Evolutionary conservation across 2,329 filamentous ascomycete genomes (phyloP).

Genomic region (Rhynchosporium agropyri): DNA sequence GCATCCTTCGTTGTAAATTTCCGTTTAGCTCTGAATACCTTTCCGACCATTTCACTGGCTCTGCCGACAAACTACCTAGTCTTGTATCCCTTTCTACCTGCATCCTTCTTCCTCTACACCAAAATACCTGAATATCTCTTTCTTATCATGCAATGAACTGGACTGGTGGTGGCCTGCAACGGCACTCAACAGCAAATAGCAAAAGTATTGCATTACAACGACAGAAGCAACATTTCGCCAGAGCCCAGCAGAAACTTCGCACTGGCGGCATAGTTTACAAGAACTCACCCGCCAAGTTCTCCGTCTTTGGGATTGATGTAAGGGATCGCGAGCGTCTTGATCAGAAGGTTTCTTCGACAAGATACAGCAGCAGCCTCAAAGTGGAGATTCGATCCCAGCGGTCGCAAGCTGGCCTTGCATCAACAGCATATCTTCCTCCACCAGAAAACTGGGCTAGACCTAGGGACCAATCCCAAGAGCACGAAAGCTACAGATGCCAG

Average conservation of each 20-base stretch:
- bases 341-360: neutral
- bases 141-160: conserved; percentile 49
- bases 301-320: conserved; percentile 27
- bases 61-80: neutral
- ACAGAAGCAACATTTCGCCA: conserved; percentile 54
- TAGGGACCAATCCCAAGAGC: neutral
- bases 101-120: neutral
- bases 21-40: neutral
- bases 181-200: conserved; percentile 45
- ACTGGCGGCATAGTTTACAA: conserved; percentile 35
- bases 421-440: neutral
- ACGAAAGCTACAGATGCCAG: neutral
- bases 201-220: conserved; percentile 43
- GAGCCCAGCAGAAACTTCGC: conserved; percentile 44
- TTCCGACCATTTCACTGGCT: neutral
- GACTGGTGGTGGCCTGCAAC: conserved; percentile 52
- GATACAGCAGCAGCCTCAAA: neutral
- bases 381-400: neutral
- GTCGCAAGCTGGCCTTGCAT: neutral
- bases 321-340: conserved; percentile 19
- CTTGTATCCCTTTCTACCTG: conserved; percentile 12
- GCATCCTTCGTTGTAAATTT: too few species aligned
- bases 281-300: conserved; percentile 39
- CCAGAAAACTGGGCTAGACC: neutral
- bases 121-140: conserved; percentile 11